Evolutionary conservation across 106 monocot genomes (phyloP).

Genomic region (Narthecium ossifragum): DNA sequence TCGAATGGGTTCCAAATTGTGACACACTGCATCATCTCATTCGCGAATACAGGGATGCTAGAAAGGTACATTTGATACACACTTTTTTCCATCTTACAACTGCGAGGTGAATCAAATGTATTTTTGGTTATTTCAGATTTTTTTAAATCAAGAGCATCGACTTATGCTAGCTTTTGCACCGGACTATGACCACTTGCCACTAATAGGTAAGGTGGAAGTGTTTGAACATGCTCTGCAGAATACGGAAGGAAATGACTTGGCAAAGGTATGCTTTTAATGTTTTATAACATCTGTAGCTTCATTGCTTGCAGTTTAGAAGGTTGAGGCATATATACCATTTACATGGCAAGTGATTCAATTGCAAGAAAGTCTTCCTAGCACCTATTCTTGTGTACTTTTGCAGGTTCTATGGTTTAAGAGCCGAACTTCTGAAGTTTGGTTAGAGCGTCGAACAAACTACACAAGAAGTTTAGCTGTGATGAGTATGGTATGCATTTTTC

Average conservation of each 20-base stretch:
- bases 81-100: not conserved
- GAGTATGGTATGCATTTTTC: slow-evolving; percentile 75
- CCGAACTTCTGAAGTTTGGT: slow-evolving; percentile 98
- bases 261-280: slow-evolving; percentile 75
- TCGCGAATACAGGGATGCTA: slow-evolving; percentile 87
- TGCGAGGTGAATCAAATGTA: too few species aligned
- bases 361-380: too few species aligned
- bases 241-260: slow-evolving; percentile 94
- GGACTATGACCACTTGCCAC: slow-evolving; percentile 92
- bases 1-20: slow-evolving; percentile 98
- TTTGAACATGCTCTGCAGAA: slow-evolving; percentile 94
- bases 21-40: slow-evolving; percentile 95
- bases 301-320: too few species aligned
- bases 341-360: too few species aligned
- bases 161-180: slow-evolving; percentile 95
- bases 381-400: not conserved
- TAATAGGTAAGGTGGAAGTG: slow-evolving; percentile 91
- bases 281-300: too few species aligned
- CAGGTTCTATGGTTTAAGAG: slow-evolving; percentile 99
- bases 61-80: slow-evolving; percentile 50
- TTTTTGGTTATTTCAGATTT: slow-evolving; percentile 49
- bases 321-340: too few species aligned
- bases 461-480: slow-evolving; percentile 99
- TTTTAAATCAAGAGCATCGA: slow-evolving; percentile 92
- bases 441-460: slow-evolving; percentile 94